Conservation (phyloP, 495 filamentous ascomycete species). For the Xylaria castorea region DNA sequence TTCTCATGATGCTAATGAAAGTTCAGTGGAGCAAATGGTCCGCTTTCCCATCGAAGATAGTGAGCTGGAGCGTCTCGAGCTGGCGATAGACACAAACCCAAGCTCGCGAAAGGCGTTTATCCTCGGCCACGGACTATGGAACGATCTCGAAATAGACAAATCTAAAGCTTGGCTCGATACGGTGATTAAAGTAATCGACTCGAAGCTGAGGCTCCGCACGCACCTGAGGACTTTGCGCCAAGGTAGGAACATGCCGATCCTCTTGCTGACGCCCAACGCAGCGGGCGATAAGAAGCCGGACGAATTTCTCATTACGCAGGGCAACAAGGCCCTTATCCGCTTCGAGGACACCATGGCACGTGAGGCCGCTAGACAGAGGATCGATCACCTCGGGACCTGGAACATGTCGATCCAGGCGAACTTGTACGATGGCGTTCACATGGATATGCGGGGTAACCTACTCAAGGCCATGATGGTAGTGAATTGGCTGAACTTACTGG, state of each 20-base stretch:
- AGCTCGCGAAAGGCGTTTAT: slow-evolving; percentile 53
- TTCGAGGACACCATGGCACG: slow-evolving; percentile 54
- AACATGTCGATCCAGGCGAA: slow-evolving; percentile 61
- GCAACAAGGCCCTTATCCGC: slow-evolving; percentile 57
- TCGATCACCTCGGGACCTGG: slow-evolving; percentile 61
- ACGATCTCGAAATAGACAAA: slow-evolving; percentile 55
- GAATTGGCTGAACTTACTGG: slow-evolving; percentile 57
- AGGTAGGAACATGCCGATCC: slow-evolving; percentile 44
- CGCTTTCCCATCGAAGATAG: slow-evolving; percentile 53
- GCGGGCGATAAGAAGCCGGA: slow-evolving; percentile 61
- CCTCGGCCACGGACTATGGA: slow-evolving; percentile 61
- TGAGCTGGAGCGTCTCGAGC: slow-evolving; percentile 51
- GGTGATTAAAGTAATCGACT: slow-evolving; percentile 45
- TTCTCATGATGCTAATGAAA: slow-evolving; percentile 23
- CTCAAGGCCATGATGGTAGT: slow-evolving; percentile 65
- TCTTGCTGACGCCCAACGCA: slow-evolving; percentile 60
- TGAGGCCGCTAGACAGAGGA: slow-evolving; percentile 48
- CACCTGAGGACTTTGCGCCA: slow-evolving; percentile 28
- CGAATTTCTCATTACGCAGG: slow-evolving; percentile 58
- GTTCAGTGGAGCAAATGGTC: slow-evolving; percentile 57
- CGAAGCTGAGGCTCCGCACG: slow-evolving; percentile 31
- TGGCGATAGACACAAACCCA: slow-evolving; percentile 45
- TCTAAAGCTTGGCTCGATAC: slow-evolving; percentile 53
- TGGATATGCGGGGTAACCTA: slow-evolving; percentile 60
- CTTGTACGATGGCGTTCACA: slow-evolving; percentile 61